Percentiles rank a stretch among this genome's conserved stretches.
phyloP scores from a whole-genome alignment of 495 filamentous ascomycete genomes.

The Glutinoglossum americanum region DNA sequence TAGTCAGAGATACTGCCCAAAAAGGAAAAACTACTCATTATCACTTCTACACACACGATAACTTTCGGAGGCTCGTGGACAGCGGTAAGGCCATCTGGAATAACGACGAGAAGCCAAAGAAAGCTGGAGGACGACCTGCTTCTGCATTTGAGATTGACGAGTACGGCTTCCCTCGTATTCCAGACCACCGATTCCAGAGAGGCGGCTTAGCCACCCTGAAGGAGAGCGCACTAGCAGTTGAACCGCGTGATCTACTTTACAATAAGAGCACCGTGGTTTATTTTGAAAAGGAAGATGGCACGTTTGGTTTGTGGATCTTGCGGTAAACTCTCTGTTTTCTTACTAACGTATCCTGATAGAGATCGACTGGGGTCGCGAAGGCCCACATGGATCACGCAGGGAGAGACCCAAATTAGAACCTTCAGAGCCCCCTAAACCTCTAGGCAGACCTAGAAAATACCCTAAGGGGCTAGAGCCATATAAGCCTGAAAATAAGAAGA shows the following conservation, averaged over 20 bases:
- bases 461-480: slow-evolving; percentile 16
- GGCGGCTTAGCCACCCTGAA: slow-evolving; percentile 25
- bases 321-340: not conserved
- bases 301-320: not conserved
- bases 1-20: slow-evolving; percentile 38
- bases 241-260: slow-evolving; percentile 4
- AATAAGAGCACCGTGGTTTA: not conserved
- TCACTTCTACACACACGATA: slow-evolving; percentile 31
- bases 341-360: not conserved
- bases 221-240: slow-evolving; percentile 12
- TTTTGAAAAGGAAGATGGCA: not conserved
- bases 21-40: slow-evolving; percentile 31
- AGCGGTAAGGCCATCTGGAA: slow-evolving; percentile 33
- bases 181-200: slow-evolving; percentile 15
- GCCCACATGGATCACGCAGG: not conserved
- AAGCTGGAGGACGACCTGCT: slow-evolving; percentile 9
- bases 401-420: not conserved
- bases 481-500: slow-evolving; percentile 7
- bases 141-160: slow-evolving; percentile 24
- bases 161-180: slow-evolving; percentile 27
- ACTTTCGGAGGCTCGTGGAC: slow-evolving; percentile 36
- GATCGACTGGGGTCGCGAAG: slow-evolving; percentile 3
- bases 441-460: slow-evolving; percentile 17
- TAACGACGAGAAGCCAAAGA: slow-evolving; percentile 8
- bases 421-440: slow-evolving; percentile 2